Percentiles rank a stretch among this genome's conserved stretches.
phyloP scores from a whole-genome alignment of 495 filamentous ascomycete genomes.

The Penicillium egyptiacum region DNA sequence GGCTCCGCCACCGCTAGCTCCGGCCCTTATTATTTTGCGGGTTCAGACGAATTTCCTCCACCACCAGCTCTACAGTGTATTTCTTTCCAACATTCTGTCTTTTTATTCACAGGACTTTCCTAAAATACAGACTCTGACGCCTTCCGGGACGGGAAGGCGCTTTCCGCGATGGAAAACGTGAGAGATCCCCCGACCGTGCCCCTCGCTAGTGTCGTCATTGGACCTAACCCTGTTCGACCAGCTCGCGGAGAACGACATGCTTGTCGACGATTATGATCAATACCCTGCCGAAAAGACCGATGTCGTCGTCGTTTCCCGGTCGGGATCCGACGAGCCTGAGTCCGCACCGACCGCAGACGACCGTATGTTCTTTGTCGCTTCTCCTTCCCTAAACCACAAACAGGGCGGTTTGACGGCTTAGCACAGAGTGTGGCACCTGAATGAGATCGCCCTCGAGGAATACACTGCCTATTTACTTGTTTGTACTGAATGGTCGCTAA shows the following conservation, averaged over 20 bases:
- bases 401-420: background rate
- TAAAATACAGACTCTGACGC: conserved; percentile 23
- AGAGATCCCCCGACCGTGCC: conserved; percentile 29
- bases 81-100: conserved; percentile 16
- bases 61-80: conserved; percentile 12
- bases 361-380: conserved; percentile 51
- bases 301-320: conserved; percentile 80
- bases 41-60: conserved; percentile 34
- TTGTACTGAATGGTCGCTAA: conserved; percentile 17
- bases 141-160: conserved; percentile 33
- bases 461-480: background rate
- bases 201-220: conserved; percentile 30
- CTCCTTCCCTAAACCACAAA: conserved; percentile 8
- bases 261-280: conserved; percentile 69
- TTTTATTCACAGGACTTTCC: background rate
- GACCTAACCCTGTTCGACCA: conserved; percentile 31
- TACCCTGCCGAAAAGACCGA: conserved; percentile 78
- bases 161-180: conserved; percentile 51
- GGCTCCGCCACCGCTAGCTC: conserved; percentile 38
- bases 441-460: background rate
- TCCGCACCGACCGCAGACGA: conserved; percentile 65
- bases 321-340: conserved; percentile 54
- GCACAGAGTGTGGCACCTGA: background rate
- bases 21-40: conserved; percentile 26
- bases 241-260: conserved; percentile 60